These are phyloP conservation scores for Ophiostoma australiae DNA, from an alignment of 2,329 filamentous ascomycete species.

Conservation along the genomic window DNA sequence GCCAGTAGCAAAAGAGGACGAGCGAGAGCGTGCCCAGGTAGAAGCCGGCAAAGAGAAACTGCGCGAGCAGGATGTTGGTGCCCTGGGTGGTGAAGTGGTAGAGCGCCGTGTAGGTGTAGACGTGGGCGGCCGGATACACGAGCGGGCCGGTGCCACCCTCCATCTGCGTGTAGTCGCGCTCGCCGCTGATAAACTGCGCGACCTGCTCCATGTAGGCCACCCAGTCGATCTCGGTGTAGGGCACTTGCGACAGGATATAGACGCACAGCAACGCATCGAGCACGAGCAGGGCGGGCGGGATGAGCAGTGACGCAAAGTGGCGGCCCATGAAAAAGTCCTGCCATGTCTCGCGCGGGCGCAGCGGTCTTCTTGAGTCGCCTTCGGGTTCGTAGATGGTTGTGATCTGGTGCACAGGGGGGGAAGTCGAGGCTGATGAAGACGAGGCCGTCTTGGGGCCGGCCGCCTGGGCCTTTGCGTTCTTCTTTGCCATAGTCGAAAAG, in stretches of 20 bases:
- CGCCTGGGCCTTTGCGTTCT: conserved; percentile 8
- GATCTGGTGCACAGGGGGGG: neutral
- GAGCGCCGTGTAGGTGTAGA: conserved; percentile 80
- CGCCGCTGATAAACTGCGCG: conserved; percentile 69
- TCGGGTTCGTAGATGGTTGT: conserved; percentile 4
- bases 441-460: neutral
- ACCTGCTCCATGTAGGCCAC: conserved; percentile 94
- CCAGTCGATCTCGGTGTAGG: conserved; percentile 99
- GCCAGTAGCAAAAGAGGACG: conserved; percentile 77
- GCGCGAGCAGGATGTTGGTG: conserved; percentile 70
- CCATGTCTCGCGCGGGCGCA: conserved; percentile 24
- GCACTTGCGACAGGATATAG: conserved; percentile 72
- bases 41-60: conserved; percentile 72
- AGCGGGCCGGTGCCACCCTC: conserved; percentile 85
- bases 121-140: conserved; percentile 90
- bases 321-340: conserved; percentile 45
- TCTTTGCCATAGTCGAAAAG: neutral
- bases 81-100: conserved; percentile 75
- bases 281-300: conserved; percentile 60
- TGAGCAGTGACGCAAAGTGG: conserved; percentile 45
- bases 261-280: conserved; percentile 67
- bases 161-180: conserved; percentile 83
- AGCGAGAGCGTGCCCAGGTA: conserved; percentile 72
- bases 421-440: neutral
- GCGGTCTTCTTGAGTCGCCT: conserved; percentile 27